phyloP scores from a whole-genome alignment of 2,329 filamentous ascomycete species.

The Aspergillus sp. region DNA sequence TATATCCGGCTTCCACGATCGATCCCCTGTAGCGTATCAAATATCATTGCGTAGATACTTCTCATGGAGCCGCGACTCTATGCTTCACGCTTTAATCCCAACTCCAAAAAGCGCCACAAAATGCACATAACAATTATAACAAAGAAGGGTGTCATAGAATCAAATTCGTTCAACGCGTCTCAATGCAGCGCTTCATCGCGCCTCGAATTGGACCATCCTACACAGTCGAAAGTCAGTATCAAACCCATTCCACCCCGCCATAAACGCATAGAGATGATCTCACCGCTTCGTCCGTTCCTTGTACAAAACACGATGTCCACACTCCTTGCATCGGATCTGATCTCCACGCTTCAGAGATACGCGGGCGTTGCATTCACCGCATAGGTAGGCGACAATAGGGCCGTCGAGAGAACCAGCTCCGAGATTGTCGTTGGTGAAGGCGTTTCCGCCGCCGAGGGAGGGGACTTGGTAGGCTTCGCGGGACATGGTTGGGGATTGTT shows the following conservation, averaged over 20 bases:
- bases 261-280: slow-evolving; percentile 35
- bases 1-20: not conserved
- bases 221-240: slow-evolving; percentile 4
- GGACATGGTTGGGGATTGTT: slow-evolving; percentile 47
- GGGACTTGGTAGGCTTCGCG: slow-evolving; percentile 79
- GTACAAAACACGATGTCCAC: slow-evolving; percentile 92
- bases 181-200: slow-evolving; percentile 59
- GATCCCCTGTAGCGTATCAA: not conserved
- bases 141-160: not conserved
- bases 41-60: not conserved
- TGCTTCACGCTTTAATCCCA: slow-evolving; percentile 7
- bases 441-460: slow-evolving; percentile 45
- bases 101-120: slow-evolving; percentile 31
- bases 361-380: slow-evolving; percentile 80
- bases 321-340: slow-evolving; percentile 84
- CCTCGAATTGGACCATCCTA: slow-evolving; percentile 99
- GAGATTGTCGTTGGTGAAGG: slow-evolving; percentile 43
- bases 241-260: not conserved
- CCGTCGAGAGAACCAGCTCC: slow-evolving; percentile 49
- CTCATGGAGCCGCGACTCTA: not conserved
- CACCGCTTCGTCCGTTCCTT: slow-evolving; percentile 98
- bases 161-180: not conserved
- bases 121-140: slow-evolving; percentile 30
- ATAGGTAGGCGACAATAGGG: slow-evolving; percentile 67
- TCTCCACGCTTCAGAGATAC: slow-evolving; percentile 75